Evolutionary conservation across 2,329 filamentous ascomycete genomes (phyloP), one percentile per base, ranked within the genome.

Genomic region (Ophiostoma fasciatum): DNA sequence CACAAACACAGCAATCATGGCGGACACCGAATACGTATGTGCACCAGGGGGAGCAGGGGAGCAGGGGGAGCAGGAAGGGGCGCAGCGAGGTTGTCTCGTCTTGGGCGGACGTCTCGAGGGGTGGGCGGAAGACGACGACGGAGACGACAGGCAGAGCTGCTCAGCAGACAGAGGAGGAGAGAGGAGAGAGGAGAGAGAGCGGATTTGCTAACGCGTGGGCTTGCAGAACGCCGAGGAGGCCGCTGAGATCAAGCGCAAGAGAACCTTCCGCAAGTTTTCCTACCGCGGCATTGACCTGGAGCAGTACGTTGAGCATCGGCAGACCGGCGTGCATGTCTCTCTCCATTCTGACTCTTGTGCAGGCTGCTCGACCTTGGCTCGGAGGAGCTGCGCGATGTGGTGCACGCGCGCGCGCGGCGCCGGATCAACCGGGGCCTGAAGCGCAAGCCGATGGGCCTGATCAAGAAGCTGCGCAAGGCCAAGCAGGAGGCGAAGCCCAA

Each of bases 401-500:
- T 98, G 59, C 90, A 98, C 74, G 90, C 90, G 59, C 90, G 90
- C 64, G 90, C 90, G 62, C 88, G 90, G 63, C 80, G 90, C 66
- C 78, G 92, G 64, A 96, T 98, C 82, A 96, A 96, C 82, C 88
- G 90, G 54, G 90, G 90, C 59, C 81, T 98, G 58, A 98, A 96
- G 82, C 87, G 90, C 74, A 93, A 93, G 76, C 90, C 90, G 58
- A 96, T 98, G 90, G 90, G 90, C 57, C 74, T 98, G 59, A 96
- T 98, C 79, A 96, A 96, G 84, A 98, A 98, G 80, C 84, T 98
- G 59, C 88, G 90, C 66, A 96, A 94, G 77, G 81, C 90, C 54
- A 94, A 94, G 81, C 84, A 93, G 69, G 85, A 94, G 72, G 87
- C 87, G 56, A 84, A 83, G 73, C 90, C 90, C 62, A 98, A 98